Evolutionary conservation across 768 basidiomycete genomes (phyloP).

Genomic region (Hygrocybe punicea): DNA sequence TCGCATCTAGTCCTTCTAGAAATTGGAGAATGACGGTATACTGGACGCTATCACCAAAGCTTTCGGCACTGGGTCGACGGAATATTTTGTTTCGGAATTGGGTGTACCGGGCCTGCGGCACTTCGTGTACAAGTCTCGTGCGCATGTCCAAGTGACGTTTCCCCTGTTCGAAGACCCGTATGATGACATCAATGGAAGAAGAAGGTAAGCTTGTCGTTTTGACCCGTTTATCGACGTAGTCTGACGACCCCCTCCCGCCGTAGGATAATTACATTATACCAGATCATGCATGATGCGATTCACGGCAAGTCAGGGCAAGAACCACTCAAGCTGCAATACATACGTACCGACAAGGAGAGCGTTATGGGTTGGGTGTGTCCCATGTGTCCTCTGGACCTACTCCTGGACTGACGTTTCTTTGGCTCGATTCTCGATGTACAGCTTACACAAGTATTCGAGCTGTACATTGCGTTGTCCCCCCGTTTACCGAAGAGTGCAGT

Average conservation of each 20-base stretch:
- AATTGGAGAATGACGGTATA: slow-evolving; percentile 59
- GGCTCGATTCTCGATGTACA: slow-evolving; percentile 38
- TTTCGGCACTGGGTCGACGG: slow-evolving; percentile 48
- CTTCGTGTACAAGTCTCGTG: slow-evolving; percentile 90
- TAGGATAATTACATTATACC: slow-evolving; percentile 84
- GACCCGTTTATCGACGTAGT: not conserved
- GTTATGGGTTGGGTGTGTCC: slow-evolving; percentile 89
- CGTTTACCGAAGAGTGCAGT: slow-evolving; percentile 83
- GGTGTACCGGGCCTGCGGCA: slow-evolving; percentile 90
- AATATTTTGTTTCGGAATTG: slow-evolving; percentile 69
- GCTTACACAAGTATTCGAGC: slow-evolving; percentile 92
- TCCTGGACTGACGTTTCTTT: not conserved
- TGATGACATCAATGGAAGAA: slow-evolving; percentile 52
- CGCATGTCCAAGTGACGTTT: slow-evolving; percentile 83
- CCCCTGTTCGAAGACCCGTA: slow-evolving; percentile 89
- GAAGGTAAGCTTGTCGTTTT: slow-evolving; percentile 43
- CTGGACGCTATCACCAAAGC: slow-evolving; percentile 49
- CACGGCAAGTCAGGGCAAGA: slow-evolving; percentile 87
- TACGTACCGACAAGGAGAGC: slow-evolving; percentile 80
- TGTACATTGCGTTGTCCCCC: slow-evolving; percentile 82
- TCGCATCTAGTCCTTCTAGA: slow-evolving; percentile 39
- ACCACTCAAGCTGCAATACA: slow-evolving; percentile 81
- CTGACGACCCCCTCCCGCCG: not conserved
- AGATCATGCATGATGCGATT: slow-evolving; percentile 80
- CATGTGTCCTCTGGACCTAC: not conserved